phyloP scores from a whole-genome alignment of 2,329 filamentous ascomycete species.

The Stagonosporopsis cucurbitacearum region DNA sequence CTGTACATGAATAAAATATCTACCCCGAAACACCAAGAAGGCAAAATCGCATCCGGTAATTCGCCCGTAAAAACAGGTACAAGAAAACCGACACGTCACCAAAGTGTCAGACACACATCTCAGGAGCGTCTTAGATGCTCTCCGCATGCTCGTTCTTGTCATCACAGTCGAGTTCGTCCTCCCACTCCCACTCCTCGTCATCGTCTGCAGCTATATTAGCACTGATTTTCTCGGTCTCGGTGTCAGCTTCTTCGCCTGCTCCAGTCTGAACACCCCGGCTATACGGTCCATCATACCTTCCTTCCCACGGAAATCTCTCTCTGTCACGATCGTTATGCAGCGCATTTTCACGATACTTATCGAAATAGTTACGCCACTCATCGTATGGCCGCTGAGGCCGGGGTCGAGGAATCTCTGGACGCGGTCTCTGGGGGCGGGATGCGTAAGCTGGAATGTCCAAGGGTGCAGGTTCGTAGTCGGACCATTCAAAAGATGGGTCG shows the following conservation, averaged over 20 bases:
- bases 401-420: neutral
- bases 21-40: neutral
- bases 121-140: neutral
- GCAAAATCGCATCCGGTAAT: neutral
- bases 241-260: neutral
- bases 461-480: neutral
- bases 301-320: neutral
- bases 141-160: neutral
- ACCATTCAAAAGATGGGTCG: conserved; percentile 3
- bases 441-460: neutral
- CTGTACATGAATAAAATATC: conserved; percentile 13
- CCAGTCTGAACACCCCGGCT: neutral
- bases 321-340: neutral
- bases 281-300: neutral
- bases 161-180: conserved; percentile 6
- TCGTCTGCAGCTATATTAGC: neutral
- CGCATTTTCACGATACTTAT: conserved; percentile 5
- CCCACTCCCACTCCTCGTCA: conserved; percentile 1
- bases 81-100: neutral
- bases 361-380: conserved; percentile 10
- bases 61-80: neutral
- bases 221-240: neutral
- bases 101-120: neutral
- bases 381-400: neutral
- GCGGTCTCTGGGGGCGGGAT: neutral